Conservation (phyloP, 805 yeast species). For the Zygosaccharomyces bailii region DNA sequence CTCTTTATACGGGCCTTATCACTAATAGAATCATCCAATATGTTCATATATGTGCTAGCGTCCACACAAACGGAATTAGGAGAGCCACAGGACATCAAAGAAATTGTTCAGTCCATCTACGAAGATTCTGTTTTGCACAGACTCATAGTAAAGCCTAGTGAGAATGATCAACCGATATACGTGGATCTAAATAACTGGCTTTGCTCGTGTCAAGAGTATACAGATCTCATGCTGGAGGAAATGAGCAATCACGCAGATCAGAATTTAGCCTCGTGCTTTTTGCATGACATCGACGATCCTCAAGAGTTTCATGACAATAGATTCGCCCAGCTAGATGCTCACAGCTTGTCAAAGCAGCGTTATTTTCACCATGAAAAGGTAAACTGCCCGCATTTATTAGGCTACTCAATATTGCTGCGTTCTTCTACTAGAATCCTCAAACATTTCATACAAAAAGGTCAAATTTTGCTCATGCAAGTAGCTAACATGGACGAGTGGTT, state of each 20-base stretch:
- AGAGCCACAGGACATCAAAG: not conserved
- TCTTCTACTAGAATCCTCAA: slow-evolving; percentile 20
- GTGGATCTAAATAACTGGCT: slow-evolving; percentile 34
- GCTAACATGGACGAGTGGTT: slow-evolving; percentile 37
- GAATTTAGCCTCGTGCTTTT: slow-evolving; percentile 7
- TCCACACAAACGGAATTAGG: slow-evolving; percentile 1
- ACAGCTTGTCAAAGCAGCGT: slow-evolving; percentile 27
- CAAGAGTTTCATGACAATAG: slow-evolving; percentile 27
- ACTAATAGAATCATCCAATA: slow-evolving; percentile 32
- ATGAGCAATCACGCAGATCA: slow-evolving; percentile 6
- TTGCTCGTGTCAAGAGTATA: slow-evolving; percentile 36
- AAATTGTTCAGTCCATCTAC: slow-evolving; percentile 14
- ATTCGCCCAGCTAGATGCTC: slow-evolving; percentile 30
- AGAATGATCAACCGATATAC: slow-evolving; percentile 23
- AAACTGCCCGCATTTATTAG: slow-evolving; percentile 35
- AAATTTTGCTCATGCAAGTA: slow-evolving; percentile 27
- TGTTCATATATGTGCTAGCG: slow-evolving; percentile 33
- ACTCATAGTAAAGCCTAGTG: slow-evolving; percentile 26
- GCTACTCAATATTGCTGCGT: slow-evolving; percentile 29
- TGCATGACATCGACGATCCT: slow-evolving; percentile 21
- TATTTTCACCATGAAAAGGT: slow-evolving; percentile 27
- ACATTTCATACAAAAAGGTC: slow-evolving; percentile 23
- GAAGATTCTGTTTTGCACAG: slow-evolving; percentile 20
- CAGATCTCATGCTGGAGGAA: slow-evolving; percentile 20
- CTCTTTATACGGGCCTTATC: slow-evolving; percentile 35